Evolutionary conservation across 129 eudicot species (phyloP).

Genomic region (Oenanthe sinensis): DNA sequence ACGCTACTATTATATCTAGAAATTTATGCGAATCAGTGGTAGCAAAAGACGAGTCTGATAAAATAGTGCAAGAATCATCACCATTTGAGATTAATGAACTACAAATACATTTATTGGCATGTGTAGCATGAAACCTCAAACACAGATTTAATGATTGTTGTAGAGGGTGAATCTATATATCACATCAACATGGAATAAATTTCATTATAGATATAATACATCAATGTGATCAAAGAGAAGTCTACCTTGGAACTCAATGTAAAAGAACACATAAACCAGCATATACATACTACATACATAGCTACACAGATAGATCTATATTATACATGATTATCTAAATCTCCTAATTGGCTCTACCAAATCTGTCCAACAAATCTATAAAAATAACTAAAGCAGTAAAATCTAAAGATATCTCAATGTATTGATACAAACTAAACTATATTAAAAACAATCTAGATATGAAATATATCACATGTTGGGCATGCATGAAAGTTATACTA

Average conservation of each 20-base stretch:
- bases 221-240: neutral
- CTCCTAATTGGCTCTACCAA: too few relatives aligned
- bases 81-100: neutral
- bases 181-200: neutral
- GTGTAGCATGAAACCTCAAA: neutral
- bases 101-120: neutral
- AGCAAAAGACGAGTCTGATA: too few relatives aligned
- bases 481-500: neutral
- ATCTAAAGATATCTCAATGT: too few relatives aligned
- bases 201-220: neutral
- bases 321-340: too few relatives aligned
- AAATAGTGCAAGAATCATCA: too few relatives aligned
- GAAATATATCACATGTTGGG: too few relatives aligned
- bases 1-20: too few relatives aligned
- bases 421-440: too few relatives aligned
- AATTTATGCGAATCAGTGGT: too few relatives aligned
- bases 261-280: neutral
- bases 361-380: too few relatives aligned
- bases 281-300: neutral
- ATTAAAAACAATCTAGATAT: too few relatives aligned
- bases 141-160: neutral
- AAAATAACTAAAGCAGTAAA: too few relatives aligned
- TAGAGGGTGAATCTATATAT: neutral
- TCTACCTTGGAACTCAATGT: neutral
- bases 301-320: neutral